Conservation (phyloP, 208 protist species). For the Leishmania gerbilli region DNA sequence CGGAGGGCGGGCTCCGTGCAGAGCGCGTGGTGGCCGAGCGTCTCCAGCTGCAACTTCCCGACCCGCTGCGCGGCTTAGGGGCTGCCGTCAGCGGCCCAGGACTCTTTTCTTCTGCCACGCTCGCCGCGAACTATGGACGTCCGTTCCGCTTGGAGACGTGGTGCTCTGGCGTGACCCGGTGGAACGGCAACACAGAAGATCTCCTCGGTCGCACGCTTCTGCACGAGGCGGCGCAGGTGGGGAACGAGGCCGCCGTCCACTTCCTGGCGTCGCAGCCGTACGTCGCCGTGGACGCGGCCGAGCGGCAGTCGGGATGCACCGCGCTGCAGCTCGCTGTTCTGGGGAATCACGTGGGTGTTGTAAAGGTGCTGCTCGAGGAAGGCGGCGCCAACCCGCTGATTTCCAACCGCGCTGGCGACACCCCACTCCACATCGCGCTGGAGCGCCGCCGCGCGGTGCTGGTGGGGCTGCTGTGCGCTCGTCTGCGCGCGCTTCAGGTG, state of each 20-base stretch:
- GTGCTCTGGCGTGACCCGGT: slow-evolving; percentile 49
- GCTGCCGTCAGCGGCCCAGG: slow-evolving; percentile 7
- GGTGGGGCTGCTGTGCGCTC: slow-evolving; percentile 58
- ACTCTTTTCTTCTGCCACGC: slow-evolving; percentile 20
- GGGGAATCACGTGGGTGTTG: slow-evolving; percentile 40
- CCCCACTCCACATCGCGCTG: slow-evolving; percentile 72
- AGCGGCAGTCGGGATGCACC: slow-evolving; percentile 52
- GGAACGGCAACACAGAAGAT: slow-evolving; percentile 80
- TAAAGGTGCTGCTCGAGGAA: slow-evolving; percentile 48
- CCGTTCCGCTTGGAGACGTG: slow-evolving; percentile 32
- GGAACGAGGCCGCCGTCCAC: slow-evolving; percentile 54
- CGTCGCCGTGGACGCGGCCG: slow-evolving; percentile 50
- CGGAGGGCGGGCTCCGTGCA: slow-evolving; percentile 29
- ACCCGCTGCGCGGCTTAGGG: slow-evolving; percentile 13
- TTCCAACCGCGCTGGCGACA: slow-evolving; percentile 42
- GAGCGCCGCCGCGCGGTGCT: slow-evolving; percentile 41
- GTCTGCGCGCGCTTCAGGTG: slow-evolving; percentile 39
- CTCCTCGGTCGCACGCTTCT: slow-evolving; percentile 76
- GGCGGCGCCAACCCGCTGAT: slow-evolving; percentile 35
- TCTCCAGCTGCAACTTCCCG: slow-evolving; percentile 57
- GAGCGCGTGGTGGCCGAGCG: slow-evolving; percentile 72
- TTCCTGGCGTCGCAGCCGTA: slow-evolving; percentile 67
- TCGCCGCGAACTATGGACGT: slow-evolving; percentile 33
- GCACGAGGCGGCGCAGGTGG: slow-evolving; percentile 62
- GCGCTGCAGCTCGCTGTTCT: slow-evolving; percentile 70